These are phyloP conservation scores for Jackrogersella minutella DNA, from an alignment of 495 filamentous ascomycete species.

Conservation along the genomic window DNA sequence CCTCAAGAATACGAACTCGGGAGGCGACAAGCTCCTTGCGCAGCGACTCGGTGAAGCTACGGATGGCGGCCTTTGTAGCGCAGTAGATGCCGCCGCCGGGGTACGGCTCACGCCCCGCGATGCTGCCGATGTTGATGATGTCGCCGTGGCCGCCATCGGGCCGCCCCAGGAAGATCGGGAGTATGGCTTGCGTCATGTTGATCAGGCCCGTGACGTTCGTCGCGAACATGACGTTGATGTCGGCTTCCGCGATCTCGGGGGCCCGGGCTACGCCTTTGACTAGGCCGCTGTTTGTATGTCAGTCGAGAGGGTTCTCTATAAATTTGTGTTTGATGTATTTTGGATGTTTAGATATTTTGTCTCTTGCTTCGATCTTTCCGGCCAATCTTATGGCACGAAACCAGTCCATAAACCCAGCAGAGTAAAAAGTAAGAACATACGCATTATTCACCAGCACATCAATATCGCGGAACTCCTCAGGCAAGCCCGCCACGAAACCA, in stretches of 20 bases:
- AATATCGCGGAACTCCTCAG: slow-evolving; percentile 84
- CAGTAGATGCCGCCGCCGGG: slow-evolving; percentile 94
- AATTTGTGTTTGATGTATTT: not conserved
- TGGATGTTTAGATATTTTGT: not conserved
- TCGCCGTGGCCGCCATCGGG: slow-evolving; percentile 83
- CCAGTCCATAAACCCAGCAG: not conserved
- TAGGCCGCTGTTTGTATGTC: slow-evolving; percentile 67
- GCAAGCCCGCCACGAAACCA: slow-evolving; percentile 75
- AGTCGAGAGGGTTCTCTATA: not conserved
- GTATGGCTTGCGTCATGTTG: slow-evolving; percentile 94
- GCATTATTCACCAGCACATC: slow-evolving; percentile 97
- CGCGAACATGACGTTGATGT: slow-evolving; percentile 86
- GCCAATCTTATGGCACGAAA: too few species aligned
- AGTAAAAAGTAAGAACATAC: slow-evolving; percentile 60
- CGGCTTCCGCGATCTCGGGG: slow-evolving; percentile 80
- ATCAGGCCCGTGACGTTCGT: slow-evolving; percentile 96
- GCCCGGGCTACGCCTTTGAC: slow-evolving; percentile 89
- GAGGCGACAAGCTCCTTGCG: slow-evolving; percentile 89
- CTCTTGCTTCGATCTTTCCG: not conserved
- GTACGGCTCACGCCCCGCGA: slow-evolving; percentile 92
- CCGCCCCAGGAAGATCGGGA: slow-evolving; percentile 84
- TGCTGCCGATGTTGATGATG: slow-evolving; percentile 96
- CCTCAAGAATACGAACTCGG: slow-evolving; percentile 86
- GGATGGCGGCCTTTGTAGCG: slow-evolving; percentile 92
- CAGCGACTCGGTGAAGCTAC: slow-evolving; percentile 86